phyloP scores from a whole-genome alignment of 768 basidiomycete genomes.

The Kwoniella bestiolae region DNA sequence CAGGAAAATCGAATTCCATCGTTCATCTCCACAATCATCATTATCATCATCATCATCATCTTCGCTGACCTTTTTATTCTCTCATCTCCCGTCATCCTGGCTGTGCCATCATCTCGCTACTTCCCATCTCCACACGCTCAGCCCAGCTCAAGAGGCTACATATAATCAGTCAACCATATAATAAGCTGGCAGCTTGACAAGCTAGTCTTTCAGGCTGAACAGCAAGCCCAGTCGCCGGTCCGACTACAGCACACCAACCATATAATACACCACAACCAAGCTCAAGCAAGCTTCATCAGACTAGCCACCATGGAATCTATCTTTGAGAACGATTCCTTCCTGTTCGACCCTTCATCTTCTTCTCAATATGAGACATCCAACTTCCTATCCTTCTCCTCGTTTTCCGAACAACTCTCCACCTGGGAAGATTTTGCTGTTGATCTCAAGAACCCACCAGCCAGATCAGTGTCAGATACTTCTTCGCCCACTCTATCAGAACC shows the following conservation, averaged over 20 bases:
- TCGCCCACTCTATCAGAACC: slow-evolving; percentile 34
- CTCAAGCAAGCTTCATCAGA: slow-evolving; percentile 18
- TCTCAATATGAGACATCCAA: slow-evolving; percentile 21
- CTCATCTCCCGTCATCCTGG: slow-evolving; percentile 10
- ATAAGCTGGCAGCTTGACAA: slow-evolving; percentile 12
- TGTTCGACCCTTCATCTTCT: slow-evolving; percentile 38
- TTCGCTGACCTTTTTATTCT: slow-evolving; percentile 32
- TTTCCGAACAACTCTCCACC: slow-evolving; percentile 38
- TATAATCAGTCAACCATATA: slow-evolving; percentile 2
- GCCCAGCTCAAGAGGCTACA: slow-evolving; percentile 25
- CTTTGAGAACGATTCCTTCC: slow-evolving; percentile 41
- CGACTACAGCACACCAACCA: slow-evolving; percentile 16
- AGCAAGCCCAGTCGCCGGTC: slow-evolving; percentile 31
- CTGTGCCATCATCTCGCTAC: slow-evolving; percentile 23
- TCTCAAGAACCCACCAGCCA: slow-evolving; percentile 9
- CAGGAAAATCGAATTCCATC: neutral
- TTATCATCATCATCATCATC: slow-evolving; percentile 14
- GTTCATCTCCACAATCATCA: slow-evolving; percentile 17
- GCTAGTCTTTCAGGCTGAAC: slow-evolving; percentile 30
- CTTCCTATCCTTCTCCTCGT: slow-evolving; percentile 49
- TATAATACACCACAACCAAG: slow-evolving; percentile 1
- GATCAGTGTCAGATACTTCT: slow-evolving; percentile 27
- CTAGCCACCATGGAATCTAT: slow-evolving; percentile 40
- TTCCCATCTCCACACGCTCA: slow-evolving; percentile 17
- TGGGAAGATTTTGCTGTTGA: slow-evolving; percentile 14